Evolutionary conservation across 768 basidiomycete genomes (phyloP).

Genomic region (Russula griseocarnosa): DNA sequence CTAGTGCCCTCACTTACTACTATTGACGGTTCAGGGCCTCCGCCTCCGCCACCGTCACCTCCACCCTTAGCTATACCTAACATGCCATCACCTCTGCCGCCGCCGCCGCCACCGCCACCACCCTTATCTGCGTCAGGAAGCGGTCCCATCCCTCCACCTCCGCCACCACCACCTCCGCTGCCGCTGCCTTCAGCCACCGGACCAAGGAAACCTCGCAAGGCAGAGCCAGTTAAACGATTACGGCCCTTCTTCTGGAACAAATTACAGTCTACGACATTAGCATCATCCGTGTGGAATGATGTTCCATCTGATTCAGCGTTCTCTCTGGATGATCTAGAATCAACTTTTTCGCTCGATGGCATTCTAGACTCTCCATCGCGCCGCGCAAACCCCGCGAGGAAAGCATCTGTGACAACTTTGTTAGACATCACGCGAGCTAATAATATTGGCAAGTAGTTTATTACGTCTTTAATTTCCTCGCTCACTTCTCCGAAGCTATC

Average conservation of each 20-base stretch:
- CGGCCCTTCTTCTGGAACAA: constrained; percentile 95
- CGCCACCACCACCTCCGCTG: constrained; percentile 4
- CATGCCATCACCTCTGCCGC: neutral
- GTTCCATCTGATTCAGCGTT: constrained; percentile 42
- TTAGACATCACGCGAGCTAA: constrained; percentile 80
- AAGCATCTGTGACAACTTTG: constrained; percentile 62
- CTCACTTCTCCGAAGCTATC: constrained; percentile 51
- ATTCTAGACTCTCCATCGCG: constrained; percentile 42
- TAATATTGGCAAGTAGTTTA: constrained; percentile 59
- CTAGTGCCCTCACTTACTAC: neutral
- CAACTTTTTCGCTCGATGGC: constrained; percentile 63
- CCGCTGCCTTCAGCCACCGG: constrained; percentile 30
- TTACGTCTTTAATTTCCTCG: neutral
- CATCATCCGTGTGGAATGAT: constrained; percentile 70
- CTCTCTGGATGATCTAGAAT: constrained; percentile 66
- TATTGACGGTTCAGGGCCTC: neutral
- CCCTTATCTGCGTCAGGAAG: neutral
- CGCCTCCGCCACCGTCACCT: constrained; percentile 6
- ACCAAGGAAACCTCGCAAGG: constrained; percentile 34
- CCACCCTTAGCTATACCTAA: neutral
- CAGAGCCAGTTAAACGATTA: constrained; percentile 53
- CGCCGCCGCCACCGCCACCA: constrained; percentile 1
- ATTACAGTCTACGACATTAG: constrained; percentile 42
- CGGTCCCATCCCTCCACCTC: constrained; percentile 3
- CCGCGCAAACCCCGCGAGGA: constrained; percentile 42